Evolutionary conservation across 495 filamentous ascomycete genomes (phyloP).

Genomic region (Entonaema liquescens): DNA sequence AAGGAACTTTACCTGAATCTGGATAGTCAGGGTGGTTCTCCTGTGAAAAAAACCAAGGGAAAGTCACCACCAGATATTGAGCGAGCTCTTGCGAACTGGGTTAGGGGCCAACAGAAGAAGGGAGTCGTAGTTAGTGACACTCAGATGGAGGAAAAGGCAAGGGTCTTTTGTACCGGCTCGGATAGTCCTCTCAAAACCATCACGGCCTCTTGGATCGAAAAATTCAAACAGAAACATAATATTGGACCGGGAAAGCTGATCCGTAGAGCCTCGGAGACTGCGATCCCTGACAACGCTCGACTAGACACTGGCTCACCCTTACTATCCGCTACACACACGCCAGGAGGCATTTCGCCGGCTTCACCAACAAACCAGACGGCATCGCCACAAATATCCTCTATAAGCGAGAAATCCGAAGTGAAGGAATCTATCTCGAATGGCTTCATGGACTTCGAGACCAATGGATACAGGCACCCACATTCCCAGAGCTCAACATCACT

Average conservation of each 20-base stretch:
- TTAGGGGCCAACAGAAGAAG: slow-evolving; percentile 78
- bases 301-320: slow-evolving; percentile 53
- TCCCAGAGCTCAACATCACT: slow-evolving; percentile 65
- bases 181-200: slow-evolving; percentile 81
- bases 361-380: slow-evolving; percentile 68
- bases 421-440: slow-evolving; percentile 54
- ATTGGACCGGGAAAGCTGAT: slow-evolving; percentile 69
- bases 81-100: slow-evolving; percentile 90
- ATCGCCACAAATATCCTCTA: slow-evolving; percentile 72
- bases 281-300: slow-evolving; percentile 66
- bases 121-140: slow-evolving; percentile 81
- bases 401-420: slow-evolving; percentile 73
- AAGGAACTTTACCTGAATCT: slow-evolving; percentile 95
- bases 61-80: slow-evolving; percentile 91
- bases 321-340: slow-evolving; percentile 70
- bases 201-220: slow-evolving; percentile 86
- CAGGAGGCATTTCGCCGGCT: slow-evolving; percentile 75
- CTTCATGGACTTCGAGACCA: slow-evolving; percentile 62
- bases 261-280: slow-evolving; percentile 75
- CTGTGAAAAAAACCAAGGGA: slow-evolving; percentile 87
- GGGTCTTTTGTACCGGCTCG: slow-evolving; percentile 80
- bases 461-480: slow-evolving; percentile 62
- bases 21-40: slow-evolving; percentile 87
- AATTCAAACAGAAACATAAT: slow-evolving; percentile 94
- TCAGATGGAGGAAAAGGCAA: slow-evolving; percentile 86